Conservation (phyloP, 148 eudicot species). For the Heliamphora exappendiculata region DNA sequence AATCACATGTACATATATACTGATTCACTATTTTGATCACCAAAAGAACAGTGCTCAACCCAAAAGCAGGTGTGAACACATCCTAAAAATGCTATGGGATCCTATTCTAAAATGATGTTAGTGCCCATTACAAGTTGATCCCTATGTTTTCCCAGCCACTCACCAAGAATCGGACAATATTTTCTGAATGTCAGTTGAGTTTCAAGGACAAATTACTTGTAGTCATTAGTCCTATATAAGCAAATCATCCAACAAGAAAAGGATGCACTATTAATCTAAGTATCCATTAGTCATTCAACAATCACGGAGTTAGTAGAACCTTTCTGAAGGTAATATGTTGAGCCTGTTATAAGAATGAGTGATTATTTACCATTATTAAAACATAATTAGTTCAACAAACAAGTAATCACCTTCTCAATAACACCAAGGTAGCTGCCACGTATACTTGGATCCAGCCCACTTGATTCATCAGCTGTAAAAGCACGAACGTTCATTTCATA, state of each 20-base stretch:
- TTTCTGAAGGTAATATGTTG: neutral
- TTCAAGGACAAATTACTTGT: neutral
- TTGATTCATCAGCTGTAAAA: slow-evolving; percentile 81
- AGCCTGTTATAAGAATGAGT: neutral
- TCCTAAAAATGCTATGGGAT: neutral
- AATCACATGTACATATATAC: neutral
- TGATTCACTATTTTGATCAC: neutral
- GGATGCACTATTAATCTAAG: neutral
- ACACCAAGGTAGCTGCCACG: slow-evolving; percentile 97
- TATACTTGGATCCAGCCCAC: slow-evolving; percentile 62
- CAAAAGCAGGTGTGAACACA: neutral
- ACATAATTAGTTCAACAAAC: neutral
- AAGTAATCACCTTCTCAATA: slow-evolving; percentile 76
- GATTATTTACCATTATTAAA: neutral
- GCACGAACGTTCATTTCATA: slow-evolving; percentile 99
- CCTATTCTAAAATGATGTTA: neutral
- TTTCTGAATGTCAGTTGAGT: neutral
- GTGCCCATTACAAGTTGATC: neutral
- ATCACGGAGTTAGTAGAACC: neutral
- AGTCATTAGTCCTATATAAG: no score
- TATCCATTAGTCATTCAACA: slow-evolving; percentile 3
- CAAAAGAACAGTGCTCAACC: neutral
- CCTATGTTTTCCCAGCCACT: neutral
- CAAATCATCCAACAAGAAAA: slow-evolving; percentile 1
- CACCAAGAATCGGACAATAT: slow-evolving; percentile 1